A percentile compares a stretch with the other conserved stretches of the same genome.
Evolutionary conservation across 2,329 filamentous ascomycete genomes (phyloP).

Genomic region (Verticillium nubilum): DNA sequence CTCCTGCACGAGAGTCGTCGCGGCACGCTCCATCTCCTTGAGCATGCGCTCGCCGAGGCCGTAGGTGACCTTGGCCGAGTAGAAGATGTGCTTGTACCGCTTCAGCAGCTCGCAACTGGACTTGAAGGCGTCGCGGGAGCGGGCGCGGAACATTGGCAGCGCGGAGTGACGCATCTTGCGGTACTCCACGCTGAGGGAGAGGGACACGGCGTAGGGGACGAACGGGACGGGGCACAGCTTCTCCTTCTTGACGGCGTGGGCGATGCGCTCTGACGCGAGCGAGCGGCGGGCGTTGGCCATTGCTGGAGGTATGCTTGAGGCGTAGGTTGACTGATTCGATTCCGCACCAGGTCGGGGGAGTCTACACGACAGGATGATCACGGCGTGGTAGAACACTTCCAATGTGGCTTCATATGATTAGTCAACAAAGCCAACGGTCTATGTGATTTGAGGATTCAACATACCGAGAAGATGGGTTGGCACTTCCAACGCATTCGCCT

Average conservation of each 20-base stretch:
- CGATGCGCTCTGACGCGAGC: slow-evolving; percentile 51
- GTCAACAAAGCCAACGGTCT: slow-evolving; percentile 16
- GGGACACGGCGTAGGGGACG: slow-evolving; percentile 55
- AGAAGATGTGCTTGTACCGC: slow-evolving; percentile 51
- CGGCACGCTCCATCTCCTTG: slow-evolving; percentile 50
- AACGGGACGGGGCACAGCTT: slow-evolving; percentile 50
- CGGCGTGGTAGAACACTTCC: slow-evolving; percentile 59
- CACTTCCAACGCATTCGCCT: slow-evolving; percentile 44
- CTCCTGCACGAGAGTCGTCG: slow-evolving; percentile 30
- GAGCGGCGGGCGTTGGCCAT: slow-evolving; percentile 52
- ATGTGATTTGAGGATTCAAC: slow-evolving; percentile 8
- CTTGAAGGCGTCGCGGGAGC: slow-evolving; percentile 50
- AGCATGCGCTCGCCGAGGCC: slow-evolving; percentile 50
- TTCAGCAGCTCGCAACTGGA: slow-evolving; percentile 48
- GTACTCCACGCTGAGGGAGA: slow-evolving; percentile 57
- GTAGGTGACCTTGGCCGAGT: slow-evolving; percentile 49
- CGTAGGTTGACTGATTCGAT: slow-evolving; percentile 23
- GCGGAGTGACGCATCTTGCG: slow-evolving; percentile 59
- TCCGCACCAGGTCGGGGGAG: slow-evolving; percentile 35
- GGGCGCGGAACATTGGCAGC: slow-evolving; percentile 50
- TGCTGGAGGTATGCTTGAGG: slow-evolving; percentile 35
- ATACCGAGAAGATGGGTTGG: slow-evolving; percentile 44
- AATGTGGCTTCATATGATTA: slow-evolving; percentile 42
- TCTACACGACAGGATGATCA: slow-evolving; percentile 58
- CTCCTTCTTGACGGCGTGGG: slow-evolving; percentile 46